A percentile compares a stretch with the other conserved stretches of the same genome.
Evolutionary conservation across 176 grass and related monocot species (phyloP).

Genomic region (Musa acuminata): DNA sequence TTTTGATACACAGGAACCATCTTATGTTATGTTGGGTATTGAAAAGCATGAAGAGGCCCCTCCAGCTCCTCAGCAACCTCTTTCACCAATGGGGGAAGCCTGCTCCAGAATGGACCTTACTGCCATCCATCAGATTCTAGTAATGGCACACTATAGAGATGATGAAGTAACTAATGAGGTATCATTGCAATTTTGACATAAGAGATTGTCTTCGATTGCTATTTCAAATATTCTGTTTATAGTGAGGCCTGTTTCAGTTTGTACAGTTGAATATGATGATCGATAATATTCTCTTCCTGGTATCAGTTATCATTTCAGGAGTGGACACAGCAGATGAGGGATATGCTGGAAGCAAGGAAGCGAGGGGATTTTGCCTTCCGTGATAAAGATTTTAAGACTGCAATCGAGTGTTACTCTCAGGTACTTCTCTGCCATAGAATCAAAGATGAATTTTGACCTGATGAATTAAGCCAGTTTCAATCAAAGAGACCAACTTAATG

Average conservation of each 20-base stretch:
- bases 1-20: conserved; percentile 50
- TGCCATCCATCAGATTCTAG: conserved; percentile 87
- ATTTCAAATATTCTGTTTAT: background rate
- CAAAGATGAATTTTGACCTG: background rate
- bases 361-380: conserved; percentile 86
- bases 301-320: conserved; percentile 92
- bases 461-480: background rate
- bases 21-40: conserved; percentile 78
- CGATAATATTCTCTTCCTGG: background rate
- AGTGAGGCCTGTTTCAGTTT: background rate
- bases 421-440: conserved; percentile 16
- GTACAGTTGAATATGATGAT: background rate
- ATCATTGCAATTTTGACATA: background rate
- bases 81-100: conserved; percentile 88
- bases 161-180: conserved; percentile 96
- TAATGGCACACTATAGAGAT: conserved; percentile 71
- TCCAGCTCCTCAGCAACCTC: conserved; percentile 50
- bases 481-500: background rate
- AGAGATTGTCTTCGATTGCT: background rate
- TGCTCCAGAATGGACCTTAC: conserved; percentile 94
- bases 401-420: conserved; percentile 84
- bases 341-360: conserved; percentile 90
- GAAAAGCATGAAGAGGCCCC: conserved; percentile 49
- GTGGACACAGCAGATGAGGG: conserved; percentile 98
- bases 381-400: conserved; percentile 91